Base-by-base conservation (phyloP, 1,284 basidiomycete genomes). In the Heterobasidion annosum region DNA sequence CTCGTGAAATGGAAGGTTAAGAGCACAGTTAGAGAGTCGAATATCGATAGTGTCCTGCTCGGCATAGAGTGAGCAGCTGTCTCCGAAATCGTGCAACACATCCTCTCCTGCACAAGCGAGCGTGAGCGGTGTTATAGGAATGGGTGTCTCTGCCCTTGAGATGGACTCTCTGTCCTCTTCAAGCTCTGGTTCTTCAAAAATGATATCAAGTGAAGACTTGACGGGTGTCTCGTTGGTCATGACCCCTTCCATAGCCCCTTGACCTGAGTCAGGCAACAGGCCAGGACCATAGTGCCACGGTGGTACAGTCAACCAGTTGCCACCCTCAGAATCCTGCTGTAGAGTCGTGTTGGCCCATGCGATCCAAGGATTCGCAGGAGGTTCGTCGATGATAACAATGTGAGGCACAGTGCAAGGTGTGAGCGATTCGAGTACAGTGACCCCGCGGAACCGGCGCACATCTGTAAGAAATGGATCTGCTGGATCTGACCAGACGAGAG, bases 401-500 rank as follows among this genome's bases (percentile, higher is more conserved):
- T 81, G 79, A 8, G 79, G 79, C 3, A 67, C 68, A 35, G 62
- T 62, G 59, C 69, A 76, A 5, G 79, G 76, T 48, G 57, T 64
- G 8, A 63, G 57, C 15, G 79, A 80, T 55, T 77, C 73, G 34
- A 78, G 61, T 55, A 79, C 61, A 6, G 64, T 67, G 18, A 70
- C 63, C 7, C 69, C 69, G 7, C 59, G 61, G 18, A 58, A 62
- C 40, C 58, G 64, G 32, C 55, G 52, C 57, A 52, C 63, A 5
- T 52, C 48, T 2, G 57, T 46, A 2, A 73, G 66, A 15, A 75
- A 54, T 46, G 65, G 57, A 60, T 73, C 70, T 33, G 74, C 77
- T 48, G 76, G 72, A 63, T 81, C 77, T 32, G 63, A 65, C 78
- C 77, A 81, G 35, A 57, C 56, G 59, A 71, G 77, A 8, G 69